Conservation (phyloP, 2,329 filamentous ascomycete species). For the Hypoxylon sp. region DNA sequence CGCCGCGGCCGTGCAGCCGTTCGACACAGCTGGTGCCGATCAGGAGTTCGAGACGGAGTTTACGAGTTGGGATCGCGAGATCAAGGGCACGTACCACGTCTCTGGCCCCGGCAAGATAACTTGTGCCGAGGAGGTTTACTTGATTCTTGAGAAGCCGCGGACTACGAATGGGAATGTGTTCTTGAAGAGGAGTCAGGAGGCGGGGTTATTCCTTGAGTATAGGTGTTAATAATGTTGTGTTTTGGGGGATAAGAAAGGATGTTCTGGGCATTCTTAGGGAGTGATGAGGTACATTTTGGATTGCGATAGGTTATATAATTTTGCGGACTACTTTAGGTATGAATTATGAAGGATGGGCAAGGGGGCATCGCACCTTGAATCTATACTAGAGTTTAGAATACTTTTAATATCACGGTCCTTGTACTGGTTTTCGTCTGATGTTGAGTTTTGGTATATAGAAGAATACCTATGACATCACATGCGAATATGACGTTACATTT, state of each 20-base stretch:
- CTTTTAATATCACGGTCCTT: not conserved
- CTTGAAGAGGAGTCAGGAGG: constrained; percentile 24
- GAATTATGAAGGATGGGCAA: not conserved
- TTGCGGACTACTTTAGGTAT: not conserved
- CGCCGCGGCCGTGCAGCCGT: constrained; percentile 15
- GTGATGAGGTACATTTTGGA: constrained; percentile 3
- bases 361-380: not conserved
- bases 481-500: not conserved
- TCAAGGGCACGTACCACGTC: constrained; percentile 18
- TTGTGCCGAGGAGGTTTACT: constrained; percentile 28
- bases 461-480: not conserved
- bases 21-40: constrained; percentile 1
- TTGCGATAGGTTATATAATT: constrained; percentile 7
- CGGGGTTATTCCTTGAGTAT: constrained; percentile 32
- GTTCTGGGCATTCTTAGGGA: not conserved
- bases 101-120: constrained; percentile 25
- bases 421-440: not conserved
- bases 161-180: constrained; percentile 32
- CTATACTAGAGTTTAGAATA: constrained; percentile 1
- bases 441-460: not conserved
- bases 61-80: constrained; percentile 32
- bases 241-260: not conserved
- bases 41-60: constrained; percentile 26
- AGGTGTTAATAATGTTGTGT: constrained; percentile 7
- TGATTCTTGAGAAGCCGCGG: constrained; percentile 28